These are phyloP conservation scores for Leccinum griseonigrum DNA, from an alignment of 1,284 basidiomycete genomes.

Conservation along the genomic window DNA sequence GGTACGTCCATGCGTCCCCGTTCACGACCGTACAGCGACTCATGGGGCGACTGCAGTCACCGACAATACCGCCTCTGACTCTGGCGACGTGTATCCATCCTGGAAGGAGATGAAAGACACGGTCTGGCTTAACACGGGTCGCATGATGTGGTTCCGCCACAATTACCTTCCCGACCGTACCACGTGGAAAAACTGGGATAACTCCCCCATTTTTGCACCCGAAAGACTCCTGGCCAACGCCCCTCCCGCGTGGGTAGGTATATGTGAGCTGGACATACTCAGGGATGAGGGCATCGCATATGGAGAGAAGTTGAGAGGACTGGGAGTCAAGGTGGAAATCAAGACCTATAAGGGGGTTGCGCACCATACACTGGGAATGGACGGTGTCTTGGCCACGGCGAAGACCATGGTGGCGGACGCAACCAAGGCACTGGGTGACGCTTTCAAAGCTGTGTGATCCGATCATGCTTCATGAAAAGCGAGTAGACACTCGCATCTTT, in stretches of 20 bases:
- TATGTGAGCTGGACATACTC: slow-evolving; percentile 67
- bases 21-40: not conserved
- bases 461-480: not conserved
- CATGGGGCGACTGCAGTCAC: slow-evolving; percentile 38
- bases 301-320: slow-evolving; percentile 53
- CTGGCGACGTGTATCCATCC: slow-evolving; percentile 41
- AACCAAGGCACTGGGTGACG: slow-evolving; percentile 44
- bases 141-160: slow-evolving; percentile 72
- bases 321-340: slow-evolving; percentile 54
- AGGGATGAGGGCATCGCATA: slow-evolving; percentile 66
- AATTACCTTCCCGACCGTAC: slow-evolving; percentile 63
- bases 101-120: slow-evolving; percentile 62
- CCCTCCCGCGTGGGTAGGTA: slow-evolving; percentile 60
- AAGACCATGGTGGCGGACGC: slow-evolving; percentile 56
- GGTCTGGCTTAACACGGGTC: slow-evolving; percentile 56
- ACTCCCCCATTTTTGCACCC: slow-evolving; percentile 67
- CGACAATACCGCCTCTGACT: slow-evolving; percentile 55
- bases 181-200: slow-evolving; percentile 64
- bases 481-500: not conserved
- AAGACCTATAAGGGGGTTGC: slow-evolving; percentile 60
- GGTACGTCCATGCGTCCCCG: slow-evolving; percentile 12
- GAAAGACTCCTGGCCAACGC: slow-evolving; percentile 48
- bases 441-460: slow-evolving; percentile 32
- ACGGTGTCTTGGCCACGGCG: slow-evolving; percentile 55
- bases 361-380: slow-evolving; percentile 71